phyloP scores from a whole-genome alignment of 1,139 yeast species.

The Zygoascus meyerae region DNA sequence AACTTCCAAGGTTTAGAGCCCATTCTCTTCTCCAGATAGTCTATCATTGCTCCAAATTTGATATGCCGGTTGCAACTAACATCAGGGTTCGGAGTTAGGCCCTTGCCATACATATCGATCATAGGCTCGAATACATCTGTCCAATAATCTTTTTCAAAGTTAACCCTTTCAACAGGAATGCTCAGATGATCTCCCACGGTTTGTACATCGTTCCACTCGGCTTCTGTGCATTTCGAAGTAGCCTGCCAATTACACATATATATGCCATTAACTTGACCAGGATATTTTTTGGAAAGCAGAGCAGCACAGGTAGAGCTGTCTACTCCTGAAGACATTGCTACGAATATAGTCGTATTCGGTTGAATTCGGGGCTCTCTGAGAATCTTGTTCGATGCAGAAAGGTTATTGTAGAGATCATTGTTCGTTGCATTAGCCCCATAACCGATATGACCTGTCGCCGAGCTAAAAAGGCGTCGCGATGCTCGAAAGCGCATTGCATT shows the following conservation, averaged over 20 bases:
- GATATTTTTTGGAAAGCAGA: slow-evolving; percentile 47
- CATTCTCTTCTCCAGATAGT: slow-evolving; percentile 39
- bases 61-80: slow-evolving; percentile 78
- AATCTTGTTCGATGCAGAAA: too few relatives aligned
- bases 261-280: slow-evolving; percentile 57
- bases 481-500: too few relatives aligned
- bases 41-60: slow-evolving; percentile 74
- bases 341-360: too few relatives aligned
- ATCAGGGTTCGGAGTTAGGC: slow-evolving; percentile 93
- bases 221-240: slow-evolving; percentile 66
- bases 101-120: slow-evolving; percentile 63
- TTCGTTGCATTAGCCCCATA: too few relatives aligned
- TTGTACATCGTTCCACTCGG: slow-evolving; percentile 84
- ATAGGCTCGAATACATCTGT: slow-evolving; percentile 85
- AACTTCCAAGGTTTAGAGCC: slow-evolving; percentile 56
- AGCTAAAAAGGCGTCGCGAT: too few relatives aligned
- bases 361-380: too few relatives aligned
- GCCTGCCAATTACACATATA: slow-evolving; percentile 93
- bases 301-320: slow-evolving; percentile 92
- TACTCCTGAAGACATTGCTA: slow-evolving; percentile 97
- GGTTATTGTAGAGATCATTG: too few relatives aligned
- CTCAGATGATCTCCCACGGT: slow-evolving; percentile 52
- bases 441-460: too few relatives aligned
- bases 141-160: slow-evolving; percentile 92
- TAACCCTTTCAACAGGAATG: slow-evolving; percentile 70